Conservation (phyloP, 495 filamentous ascomycete species). For the Penicillium samsonianum region DNA sequence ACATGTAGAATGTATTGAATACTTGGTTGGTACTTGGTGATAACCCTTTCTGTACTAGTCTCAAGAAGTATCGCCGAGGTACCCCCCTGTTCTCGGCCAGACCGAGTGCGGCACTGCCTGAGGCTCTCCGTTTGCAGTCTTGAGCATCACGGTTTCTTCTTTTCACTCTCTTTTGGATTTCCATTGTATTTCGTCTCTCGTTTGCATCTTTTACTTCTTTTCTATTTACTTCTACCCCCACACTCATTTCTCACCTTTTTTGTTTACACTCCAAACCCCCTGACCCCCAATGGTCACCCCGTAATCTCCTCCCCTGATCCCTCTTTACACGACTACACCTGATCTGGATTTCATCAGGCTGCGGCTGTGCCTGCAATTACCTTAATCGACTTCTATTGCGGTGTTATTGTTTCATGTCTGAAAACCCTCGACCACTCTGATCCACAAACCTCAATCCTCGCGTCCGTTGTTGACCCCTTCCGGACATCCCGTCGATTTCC, state of each 20-base stretch:
- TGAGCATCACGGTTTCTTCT: conserved; percentile 22
- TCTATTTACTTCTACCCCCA: conserved; percentile 8
- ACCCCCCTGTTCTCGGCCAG: conserved; percentile 28
- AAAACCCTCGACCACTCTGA: background rate
- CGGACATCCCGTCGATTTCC: conserved; percentile 19
- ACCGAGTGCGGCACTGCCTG: conserved; percentile 27
- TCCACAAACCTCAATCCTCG: conserved; percentile 19
- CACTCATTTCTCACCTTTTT: conserved; percentile 14
- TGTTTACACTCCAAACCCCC: conserved; percentile 16
- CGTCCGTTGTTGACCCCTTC: conserved; percentile 28
- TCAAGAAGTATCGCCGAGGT: conserved; percentile 5
- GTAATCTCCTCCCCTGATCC: conserved; percentile 29
- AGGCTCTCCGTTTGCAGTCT: conserved; percentile 29
- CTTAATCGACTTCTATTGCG: conserved; percentile 19
- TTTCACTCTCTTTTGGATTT: conserved; percentile 19
- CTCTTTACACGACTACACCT: conserved; percentile 25
- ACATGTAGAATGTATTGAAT: conserved; percentile 4
- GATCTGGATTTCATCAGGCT: conserved; percentile 36
- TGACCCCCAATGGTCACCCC: conserved; percentile 24
- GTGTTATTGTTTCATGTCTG: conserved; percentile 19
- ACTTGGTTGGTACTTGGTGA: background rate
- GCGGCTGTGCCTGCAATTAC: conserved; percentile 34
- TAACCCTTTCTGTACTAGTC: conserved; percentile 4
- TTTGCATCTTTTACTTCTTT: conserved; percentile 16
- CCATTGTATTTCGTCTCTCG: conserved; percentile 22